These are phyloP conservation scores for Andalucia godoyi DNA, from an alignment of 78 protist genomes.

Conservation along the genomic window DNA sequence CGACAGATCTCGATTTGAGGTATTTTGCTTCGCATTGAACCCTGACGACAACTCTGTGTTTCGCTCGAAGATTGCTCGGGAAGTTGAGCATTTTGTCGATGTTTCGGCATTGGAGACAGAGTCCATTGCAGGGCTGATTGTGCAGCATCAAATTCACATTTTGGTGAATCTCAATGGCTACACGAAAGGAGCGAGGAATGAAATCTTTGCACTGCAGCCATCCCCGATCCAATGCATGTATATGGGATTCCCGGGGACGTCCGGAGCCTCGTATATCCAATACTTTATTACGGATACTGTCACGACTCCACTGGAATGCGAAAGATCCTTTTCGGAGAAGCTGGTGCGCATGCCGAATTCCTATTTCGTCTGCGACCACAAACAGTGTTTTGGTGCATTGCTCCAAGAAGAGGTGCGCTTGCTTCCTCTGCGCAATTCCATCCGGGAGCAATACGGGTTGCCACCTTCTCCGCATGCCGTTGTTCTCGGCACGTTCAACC, in stretches of 20 bases:
- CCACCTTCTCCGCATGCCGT: neutral
- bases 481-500: constrained; percentile 62
- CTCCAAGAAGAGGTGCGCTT: too few species aligned
- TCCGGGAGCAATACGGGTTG: neutral
- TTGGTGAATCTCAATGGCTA: constrained; percentile 63
- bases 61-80: too few species aligned
- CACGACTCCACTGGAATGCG: constrained; percentile 35
- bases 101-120: constrained; percentile 6
- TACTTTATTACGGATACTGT: constrained; percentile 42
- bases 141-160: constrained; percentile 34
- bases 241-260: constrained; percentile 63
- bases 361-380: too few species aligned
- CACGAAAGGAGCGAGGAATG: constrained; percentile 39
- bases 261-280: constrained; percentile 44
- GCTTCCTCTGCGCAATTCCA: constrained; percentile 32
- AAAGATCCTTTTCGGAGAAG: too few species aligned
- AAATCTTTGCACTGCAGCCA: constrained; percentile 44
- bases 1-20: neutral
- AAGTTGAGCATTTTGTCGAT: constrained; percentile 21
- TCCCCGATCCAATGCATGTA: constrained; percentile 45
- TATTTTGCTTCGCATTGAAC: constrained; percentile 1
- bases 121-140: constrained; percentile 13
- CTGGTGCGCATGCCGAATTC: too few species aligned
- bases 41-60: neutral
- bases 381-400: too few species aligned